Base-by-base conservation (phyloP, 2,329 filamentous ascomycete species). In the Venturiaceae sp. region DNA sequence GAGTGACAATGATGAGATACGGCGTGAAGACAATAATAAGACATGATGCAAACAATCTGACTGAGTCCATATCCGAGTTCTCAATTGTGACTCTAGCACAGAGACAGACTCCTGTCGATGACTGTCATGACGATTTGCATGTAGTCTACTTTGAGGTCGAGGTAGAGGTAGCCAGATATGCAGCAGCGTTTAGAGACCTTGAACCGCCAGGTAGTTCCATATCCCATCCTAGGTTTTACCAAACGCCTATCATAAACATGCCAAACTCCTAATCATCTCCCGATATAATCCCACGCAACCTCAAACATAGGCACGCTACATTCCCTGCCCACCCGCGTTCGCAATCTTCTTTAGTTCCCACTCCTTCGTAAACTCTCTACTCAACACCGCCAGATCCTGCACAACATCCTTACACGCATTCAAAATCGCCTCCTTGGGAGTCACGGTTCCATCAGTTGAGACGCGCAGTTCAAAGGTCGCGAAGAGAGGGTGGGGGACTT, bases 311-410 rank as follows among this genome's bases (percentile, higher is more conserved):
- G n/a, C n/a, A n/a, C n/a, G n/a, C n/a, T n/a, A n/a, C n/a, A n/a
- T n/a, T 41, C 30, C 44, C 23, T 9, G 13, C 5, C 14, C 28
- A 21, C 26, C 19, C 30, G n/a, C 28, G 16, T 37, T 16, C 23
- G 75, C 89, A 81, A 95, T 92, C 74, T 91, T 92, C 67, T 90
- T 85, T 66, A 95, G 76, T 73, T 95, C 90, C 75, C 85, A 94
- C 73, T 97, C 92, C 68, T 92, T 91, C 21, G 89, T 95, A 71
- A 97, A 96, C 69, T 95, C 90, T 63, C 89, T 84, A 62, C 87
- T 87, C 60, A 99, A 78, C 63, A 85, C 85, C 58, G 86, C 86
- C 58, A 96, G 82, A 64, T 95, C 86, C 60, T 84, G 82, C 62
- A 99, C 88, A 50, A 96, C 80, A 64, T 91, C 86, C 71, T 88